Conservation (phyloP, 805 yeast genomes). For the Helenozyma baotianmanensis region DNA sequence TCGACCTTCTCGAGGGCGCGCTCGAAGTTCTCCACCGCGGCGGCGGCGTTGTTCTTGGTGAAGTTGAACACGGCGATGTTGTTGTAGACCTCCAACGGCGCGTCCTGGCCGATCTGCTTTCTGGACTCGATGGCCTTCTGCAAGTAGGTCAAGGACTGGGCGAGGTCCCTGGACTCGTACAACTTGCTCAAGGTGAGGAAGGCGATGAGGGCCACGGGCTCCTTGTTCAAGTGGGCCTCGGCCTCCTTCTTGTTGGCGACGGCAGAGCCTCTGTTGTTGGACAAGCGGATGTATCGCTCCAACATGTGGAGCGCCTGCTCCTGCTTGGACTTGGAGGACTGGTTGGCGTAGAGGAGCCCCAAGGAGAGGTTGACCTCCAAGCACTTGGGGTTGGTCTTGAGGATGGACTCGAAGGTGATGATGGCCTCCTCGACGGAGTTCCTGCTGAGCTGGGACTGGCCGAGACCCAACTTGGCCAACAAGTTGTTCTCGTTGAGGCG, state of each 20-base stretch:
- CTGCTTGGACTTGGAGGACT: constrained; percentile 35
- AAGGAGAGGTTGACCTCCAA: constrained; percentile 71
- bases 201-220: constrained; percentile 60
- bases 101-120: constrained; percentile 37
- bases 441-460: constrained; percentile 76
- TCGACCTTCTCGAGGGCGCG: constrained; percentile 40
- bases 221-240: constrained; percentile 33
- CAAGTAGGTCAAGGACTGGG: constrained; percentile 63
- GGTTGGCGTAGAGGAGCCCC: constrained; percentile 68
- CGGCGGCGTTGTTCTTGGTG: constrained; percentile 53
- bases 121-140: constrained; percentile 55
- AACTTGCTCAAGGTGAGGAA: constrained; percentile 64
- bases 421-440: constrained; percentile 78
- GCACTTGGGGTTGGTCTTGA: constrained; percentile 61
- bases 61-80: constrained; percentile 84
- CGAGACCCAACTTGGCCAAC: constrained; percentile 75
- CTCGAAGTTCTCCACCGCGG: constrained; percentile 54
- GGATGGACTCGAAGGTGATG: constrained; percentile 72
- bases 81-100: constrained; percentile 61
- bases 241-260: constrained; percentile 21
- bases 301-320: constrained; percentile 57
- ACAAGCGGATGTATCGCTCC: constrained; percentile 65
- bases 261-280: constrained; percentile 43
- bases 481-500: constrained; percentile 60
- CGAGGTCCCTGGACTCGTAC: constrained; percentile 61